Base-by-base conservation (phyloP, 2,329 filamentous ascomycete genomes). In the Penicillium digitatum region DNA sequence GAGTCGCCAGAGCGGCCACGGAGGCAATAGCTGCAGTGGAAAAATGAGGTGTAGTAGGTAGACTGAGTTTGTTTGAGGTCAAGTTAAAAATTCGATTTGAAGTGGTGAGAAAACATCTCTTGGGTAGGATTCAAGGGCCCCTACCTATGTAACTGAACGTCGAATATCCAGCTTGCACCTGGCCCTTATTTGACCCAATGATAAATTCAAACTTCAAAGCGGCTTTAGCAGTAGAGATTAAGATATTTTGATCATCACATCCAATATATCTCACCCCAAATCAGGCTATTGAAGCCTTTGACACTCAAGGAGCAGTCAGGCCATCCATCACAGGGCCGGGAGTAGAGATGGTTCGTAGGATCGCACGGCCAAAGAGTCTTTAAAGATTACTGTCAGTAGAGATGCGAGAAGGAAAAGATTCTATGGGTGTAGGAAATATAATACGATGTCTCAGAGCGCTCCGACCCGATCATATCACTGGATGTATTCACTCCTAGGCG, bases 1-100 rank as follows among this genome's bases (percentile, higher is more conserved):
- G 57, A 16, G 72, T 66, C 32, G 68, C 61, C 54, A 74, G 63
- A 44, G 68, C 62, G 48, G 69, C 63, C 50, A 74, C 59, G 39
- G 69, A 61, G 58, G 67, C 56, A 52, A 70, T 52, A 48, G 66
- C 26, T 16, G 68, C 51, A 48, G 62, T 66, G 44, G 65, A 63
- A 65, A 71, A 63, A 49, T 68, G 67, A 72, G 74, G 75, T 40
- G 16, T 57, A 40, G 4, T 22, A 26, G 37, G 16, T 3, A 32
- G 27, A 9, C 34, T 14, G 7, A 27, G 5, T 37, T 38, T 14
- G 14, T 32, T 37, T 38, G 29, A 14, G 9, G 9, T 63, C 69
- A 49, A 32, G 22, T 20, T 14, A 24, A 42, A 5, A 20, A 34
- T 12, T 22, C 8, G 11, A 12, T n/a, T 42, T 12, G 35, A 20